Evolutionary conservation across 1,284 basidiomycete species (phyloP), one percentile per base, ranked within the genome.

Genomic region (Agaricales sp.): DNA sequence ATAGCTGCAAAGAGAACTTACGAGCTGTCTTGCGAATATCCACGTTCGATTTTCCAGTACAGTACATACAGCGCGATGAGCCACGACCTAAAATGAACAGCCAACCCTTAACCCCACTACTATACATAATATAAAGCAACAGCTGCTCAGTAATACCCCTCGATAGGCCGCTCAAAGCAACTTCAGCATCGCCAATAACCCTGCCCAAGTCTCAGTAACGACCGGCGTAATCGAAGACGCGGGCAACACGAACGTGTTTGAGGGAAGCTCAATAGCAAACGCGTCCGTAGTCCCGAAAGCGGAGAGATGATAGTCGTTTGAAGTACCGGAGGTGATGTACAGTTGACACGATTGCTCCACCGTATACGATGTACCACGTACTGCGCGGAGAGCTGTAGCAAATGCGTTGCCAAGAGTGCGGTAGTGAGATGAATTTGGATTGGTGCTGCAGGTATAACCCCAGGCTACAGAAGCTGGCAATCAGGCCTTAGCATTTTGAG

Each of bases 181-280:
- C 41, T 43, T 43, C n/a, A 43, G 11, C 41, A 43, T 11, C 11
- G 41, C 41, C 13, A 43, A 21, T 8, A 43, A n/a, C 11, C 41
- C 41, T 19, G 8, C 11, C 8, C 18, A 43, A 8, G n/a, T 43
- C 41, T 43, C 41, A 8, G 11, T 8, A 8, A 21, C 41, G 8
- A 43, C 41, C n/a, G 11, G 11, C 8, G 8, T n/a, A 43, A 43
- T 43, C 13, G n/a, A 16, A 11, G 11, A 11, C 13, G 41, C 41
- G 8, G 41, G 41, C 13, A 43, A 21, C n/a, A 43, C 41, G 18
- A 43, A 43, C n/a, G 41, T 43, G n/a, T n/a, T 43, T 11, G 41
- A 11, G 8, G 41, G 41, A 8, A 43, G 18, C 20, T 43, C 41
- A 8, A 43, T 19, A 8, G 41, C 20, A 21, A 16, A 43, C 18